These are phyloP conservation scores for Jaltomata sinuosa DNA, from an alignment of 257 asterid genomes.

Conservation along the genomic window DNA sequence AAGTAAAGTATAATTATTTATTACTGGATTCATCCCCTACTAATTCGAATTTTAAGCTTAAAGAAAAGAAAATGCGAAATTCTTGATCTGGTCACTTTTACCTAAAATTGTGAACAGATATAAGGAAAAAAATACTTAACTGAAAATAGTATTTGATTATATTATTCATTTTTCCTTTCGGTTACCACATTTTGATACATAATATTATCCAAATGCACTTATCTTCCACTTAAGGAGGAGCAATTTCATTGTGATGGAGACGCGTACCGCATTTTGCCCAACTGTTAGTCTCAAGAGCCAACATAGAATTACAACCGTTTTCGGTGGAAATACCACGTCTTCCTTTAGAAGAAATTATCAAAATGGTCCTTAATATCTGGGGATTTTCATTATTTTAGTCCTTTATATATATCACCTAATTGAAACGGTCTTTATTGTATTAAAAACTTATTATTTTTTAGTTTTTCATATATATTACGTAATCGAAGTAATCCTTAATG, in stretches of 20 bases:
- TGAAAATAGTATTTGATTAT: neutral
- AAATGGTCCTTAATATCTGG: too few species aligned
- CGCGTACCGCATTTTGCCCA: neutral
- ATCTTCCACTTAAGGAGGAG: neutral
- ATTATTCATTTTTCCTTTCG: neutral
- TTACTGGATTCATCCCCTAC: too few species aligned
- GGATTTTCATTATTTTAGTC: too few species aligned
- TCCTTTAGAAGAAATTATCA: too few species aligned
- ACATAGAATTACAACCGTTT: neutral
- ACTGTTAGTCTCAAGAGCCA: neutral
- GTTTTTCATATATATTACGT: too few species aligned
- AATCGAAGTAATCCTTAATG: too few species aligned
- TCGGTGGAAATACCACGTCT: neutral
- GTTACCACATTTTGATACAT: neutral
- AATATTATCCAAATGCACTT: neutral
- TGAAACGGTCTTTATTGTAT: too few species aligned
- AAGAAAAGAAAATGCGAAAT: neutral
- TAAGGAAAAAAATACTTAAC: neutral
- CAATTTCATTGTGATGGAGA: neutral
- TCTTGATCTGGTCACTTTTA: neutral
- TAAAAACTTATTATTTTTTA: too few species aligned
- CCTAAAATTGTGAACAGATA: neutral
- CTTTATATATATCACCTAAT: too few species aligned
- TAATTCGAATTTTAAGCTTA: too few species aligned
- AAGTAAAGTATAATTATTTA: too few species aligned